These are phyloP conservation scores for Phoma sp. DNA, from an alignment of 2,329 filamentous ascomycete genomes.

Conservation along the genomic window DNA sequence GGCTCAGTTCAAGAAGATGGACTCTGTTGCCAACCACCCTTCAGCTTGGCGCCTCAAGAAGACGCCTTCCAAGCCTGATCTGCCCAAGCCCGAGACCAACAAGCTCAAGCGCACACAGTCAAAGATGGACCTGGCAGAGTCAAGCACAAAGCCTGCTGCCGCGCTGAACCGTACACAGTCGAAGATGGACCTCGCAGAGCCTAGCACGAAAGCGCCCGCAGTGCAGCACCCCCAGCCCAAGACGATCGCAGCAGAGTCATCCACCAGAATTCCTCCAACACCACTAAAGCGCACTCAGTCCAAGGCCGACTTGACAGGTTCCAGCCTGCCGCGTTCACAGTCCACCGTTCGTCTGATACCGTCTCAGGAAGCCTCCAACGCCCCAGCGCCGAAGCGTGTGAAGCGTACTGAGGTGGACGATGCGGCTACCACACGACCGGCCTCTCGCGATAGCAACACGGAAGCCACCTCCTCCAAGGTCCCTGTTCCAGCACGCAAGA, in stretches of 20 bases:
- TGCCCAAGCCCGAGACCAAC: conserved; percentile 48
- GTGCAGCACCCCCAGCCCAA: conserved; percentile 63
- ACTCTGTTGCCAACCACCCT: conserved; percentile 87
- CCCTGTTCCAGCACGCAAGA: conserved; percentile 37
- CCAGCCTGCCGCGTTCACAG: conserved; percentile 47
- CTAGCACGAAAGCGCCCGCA: conserved; percentile 40
- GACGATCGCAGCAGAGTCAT: conserved; percentile 69
- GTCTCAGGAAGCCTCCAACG: conserved; percentile 37
- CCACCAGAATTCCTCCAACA: conserved; percentile 49
- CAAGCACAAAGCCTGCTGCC: conserved; percentile 44
- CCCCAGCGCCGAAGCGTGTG: conserved; percentile 69
- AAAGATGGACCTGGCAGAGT: conserved; percentile 72
- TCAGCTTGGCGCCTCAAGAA: conserved; percentile 73
- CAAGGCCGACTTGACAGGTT: conserved; percentile 68
- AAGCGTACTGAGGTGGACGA: conserved; percentile 74
- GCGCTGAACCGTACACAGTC: conserved; percentile 60
- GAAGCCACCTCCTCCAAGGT: conserved; percentile 17
- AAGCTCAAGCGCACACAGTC: conserved; percentile 61
- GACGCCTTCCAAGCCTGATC: conserved; percentile 56
- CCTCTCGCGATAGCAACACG: conserved; percentile 51
- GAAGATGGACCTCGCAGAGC: conserved; percentile 73
- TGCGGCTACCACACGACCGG: conserved; percentile 69
- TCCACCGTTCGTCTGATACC: conserved; percentile 39
- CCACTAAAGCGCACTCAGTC: conserved; percentile 61
- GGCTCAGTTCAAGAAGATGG: conserved; percentile 95